Conservation (phyloP, 2,329 filamentous ascomycete genomes). For the Beauveria caledonica region DNA sequence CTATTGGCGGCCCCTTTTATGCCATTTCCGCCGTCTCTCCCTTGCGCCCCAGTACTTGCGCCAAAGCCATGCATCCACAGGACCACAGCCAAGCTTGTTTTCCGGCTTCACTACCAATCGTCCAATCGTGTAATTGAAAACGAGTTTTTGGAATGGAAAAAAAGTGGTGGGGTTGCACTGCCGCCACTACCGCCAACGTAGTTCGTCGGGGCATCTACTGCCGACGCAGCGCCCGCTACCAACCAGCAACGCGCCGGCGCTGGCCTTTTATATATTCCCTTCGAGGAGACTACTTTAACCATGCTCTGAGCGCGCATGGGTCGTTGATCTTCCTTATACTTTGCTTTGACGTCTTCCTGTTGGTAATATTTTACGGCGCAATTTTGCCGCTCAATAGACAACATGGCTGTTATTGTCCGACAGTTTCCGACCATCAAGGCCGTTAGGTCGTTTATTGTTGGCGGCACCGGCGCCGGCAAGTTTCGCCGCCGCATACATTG, state of each 20-base stretch:
- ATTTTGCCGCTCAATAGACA: neutral
- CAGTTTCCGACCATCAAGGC: slow-evolving; percentile 69
- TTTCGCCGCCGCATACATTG: neutral
- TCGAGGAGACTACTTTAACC: neutral
- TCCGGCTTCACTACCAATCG: no score
- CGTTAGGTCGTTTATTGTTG: slow-evolving; percentile 64
- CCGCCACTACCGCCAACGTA: no score
- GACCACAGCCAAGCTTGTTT: no score
- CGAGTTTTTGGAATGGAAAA: neutral
- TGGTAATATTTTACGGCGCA: neutral
- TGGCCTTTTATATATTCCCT: neutral
- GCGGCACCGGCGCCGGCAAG: slow-evolving; percentile 25
- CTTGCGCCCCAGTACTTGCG: no score
- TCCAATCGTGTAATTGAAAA: neutral
- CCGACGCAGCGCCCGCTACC: neutral
- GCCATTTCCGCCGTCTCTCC: no score
- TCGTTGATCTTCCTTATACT: neutral
- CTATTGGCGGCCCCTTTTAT: no score
- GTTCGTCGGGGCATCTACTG: slow-evolving; percentile 1
- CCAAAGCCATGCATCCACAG: no score
- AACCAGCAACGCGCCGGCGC: neutral
- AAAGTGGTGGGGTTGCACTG: neutral
- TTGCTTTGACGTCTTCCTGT: no score
- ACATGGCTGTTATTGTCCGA: slow-evolving; percentile 39
- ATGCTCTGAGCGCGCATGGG: neutral